These are phyloP conservation scores for Elongisporangium anandrum DNA, from an alignment of 352 stramenopile species.

Conservation along the genomic window DNA sequence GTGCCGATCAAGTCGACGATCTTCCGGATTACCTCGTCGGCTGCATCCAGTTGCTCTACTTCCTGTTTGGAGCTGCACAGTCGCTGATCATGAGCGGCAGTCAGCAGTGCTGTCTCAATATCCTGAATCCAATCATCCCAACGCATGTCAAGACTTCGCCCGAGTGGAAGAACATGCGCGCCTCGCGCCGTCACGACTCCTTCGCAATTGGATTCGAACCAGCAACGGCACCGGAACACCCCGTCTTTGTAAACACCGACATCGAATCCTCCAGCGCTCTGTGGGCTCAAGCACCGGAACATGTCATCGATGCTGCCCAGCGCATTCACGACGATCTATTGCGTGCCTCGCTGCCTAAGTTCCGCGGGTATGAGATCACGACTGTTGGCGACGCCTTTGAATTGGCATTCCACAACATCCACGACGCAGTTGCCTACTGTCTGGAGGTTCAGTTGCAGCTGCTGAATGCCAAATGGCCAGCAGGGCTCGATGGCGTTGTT, in stretches of 20 bases:
- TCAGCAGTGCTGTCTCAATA: conserved; percentile 50
- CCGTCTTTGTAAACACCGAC: conserved; percentile 79
- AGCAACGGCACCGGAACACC: conserved; percentile 21
- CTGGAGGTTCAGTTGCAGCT: conserved; percentile 57
- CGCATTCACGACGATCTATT: conserved; percentile 64
- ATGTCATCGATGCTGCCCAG: conserved; percentile 53
- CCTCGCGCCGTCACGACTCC: conserved; percentile 10
- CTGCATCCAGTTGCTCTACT: conserved; percentile 51
- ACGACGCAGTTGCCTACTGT: conserved; percentile 60
- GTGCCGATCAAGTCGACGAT: conserved; percentile 26
- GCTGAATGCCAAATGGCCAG: conserved; percentile 56
- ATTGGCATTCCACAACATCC: conserved; percentile 61
- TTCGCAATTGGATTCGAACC: conserved; percentile 23
- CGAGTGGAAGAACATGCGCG: conserved; percentile 24
- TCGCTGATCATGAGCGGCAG: conserved; percentile 59
- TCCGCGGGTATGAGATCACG: conserved; percentile 72
- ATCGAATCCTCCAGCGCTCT: conserved; percentile 74
- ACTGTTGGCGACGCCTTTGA: conserved; percentile 71
- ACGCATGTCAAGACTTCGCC: conserved; percentile 52
- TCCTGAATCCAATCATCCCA: conserved; percentile 47
- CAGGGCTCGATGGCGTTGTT: conserved; percentile 39
- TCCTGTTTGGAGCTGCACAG: conserved; percentile 56
- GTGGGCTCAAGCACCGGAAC: conserved; percentile 47
- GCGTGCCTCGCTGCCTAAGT: conserved; percentile 44
- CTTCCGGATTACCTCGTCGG: conserved; percentile 56